Conservation (phyloP, 1,284 basidiomycete species). For the Cryptococcus sp. region DNA sequence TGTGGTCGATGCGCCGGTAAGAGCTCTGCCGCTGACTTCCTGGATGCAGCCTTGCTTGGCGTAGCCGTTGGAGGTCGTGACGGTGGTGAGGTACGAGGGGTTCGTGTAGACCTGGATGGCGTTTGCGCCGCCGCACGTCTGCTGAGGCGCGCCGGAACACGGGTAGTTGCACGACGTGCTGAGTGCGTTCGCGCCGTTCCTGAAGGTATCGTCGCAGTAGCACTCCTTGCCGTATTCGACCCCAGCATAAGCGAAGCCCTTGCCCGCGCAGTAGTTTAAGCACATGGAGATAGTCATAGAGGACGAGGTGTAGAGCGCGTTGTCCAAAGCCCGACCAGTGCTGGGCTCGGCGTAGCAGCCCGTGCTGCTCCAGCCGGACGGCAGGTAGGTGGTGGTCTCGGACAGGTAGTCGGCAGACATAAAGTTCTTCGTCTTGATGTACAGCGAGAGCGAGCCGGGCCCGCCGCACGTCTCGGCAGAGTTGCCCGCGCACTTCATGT, state of each 20-base stretch:
- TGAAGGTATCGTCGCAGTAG: conserved; percentile 23
- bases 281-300: conserved; percentile 22
- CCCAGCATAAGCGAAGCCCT: conserved; percentile 29
- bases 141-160: conserved; percentile 14
- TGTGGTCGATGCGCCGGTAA: conserved; percentile 11
- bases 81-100: conserved; percentile 12
- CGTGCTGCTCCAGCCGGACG: conserved; percentile 11
- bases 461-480: conserved; percentile 3
- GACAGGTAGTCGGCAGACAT: conserved; percentile 4
- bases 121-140: conserved; percentile 16
- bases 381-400: background rate
- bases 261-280: conserved; percentile 23
- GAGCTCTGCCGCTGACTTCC: conserved; percentile 21
- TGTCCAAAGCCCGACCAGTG: conserved; percentile 14
- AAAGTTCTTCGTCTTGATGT: conserved; percentile 6
- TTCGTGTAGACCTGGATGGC: conserved; percentile 22
- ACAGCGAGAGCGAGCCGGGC: conserved; percentile 17
- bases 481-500: conserved; percentile 6
- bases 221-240: conserved; percentile 25
- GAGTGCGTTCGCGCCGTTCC: conserved; percentile 16
- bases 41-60: conserved; percentile 18
- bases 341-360: conserved; percentile 10
- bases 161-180: conserved; percentile 13
- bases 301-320: conserved; percentile 4
- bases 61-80: conserved; percentile 10